Evolutionary conservation across 345 rosid genomes (phyloP), one percentile per base, ranked within the genome.

Genomic region (Eucalyptus lansdowneana): DNA sequence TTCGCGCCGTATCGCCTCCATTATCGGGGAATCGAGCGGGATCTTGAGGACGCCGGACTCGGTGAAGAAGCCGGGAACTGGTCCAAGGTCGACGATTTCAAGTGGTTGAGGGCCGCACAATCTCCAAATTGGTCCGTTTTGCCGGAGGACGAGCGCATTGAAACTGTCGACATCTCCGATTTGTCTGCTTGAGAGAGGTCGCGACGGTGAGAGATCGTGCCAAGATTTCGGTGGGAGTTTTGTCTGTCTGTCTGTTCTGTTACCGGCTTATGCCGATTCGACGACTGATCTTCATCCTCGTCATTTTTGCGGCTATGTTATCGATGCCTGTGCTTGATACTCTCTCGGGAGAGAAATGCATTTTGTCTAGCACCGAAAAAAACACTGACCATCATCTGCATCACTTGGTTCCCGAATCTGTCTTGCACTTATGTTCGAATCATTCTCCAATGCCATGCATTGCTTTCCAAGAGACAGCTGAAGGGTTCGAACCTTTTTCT

Each of bases 1-100:
- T 97, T 97, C 50, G 96, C 94, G 14, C 99, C 99, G 4, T 95
- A 94, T 87, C 96, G 96, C 94, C 92, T 97, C 93, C 90, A 91
- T 49, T 97, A 97, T 60, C 88, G 92, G 54, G 99, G 97, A 90
- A 93, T 97, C n/a, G 96, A 93, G 50, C 93, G 93, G 58, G 97
- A 97, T 85, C 89, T 97, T 92, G 91, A 88, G 91, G 92, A 50
- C 24, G 97, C 98, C 0, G 95, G 93, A 25, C 90, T 97, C 90
- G 94, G 86, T 27, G 95, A 94, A 90, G 99, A 97, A 93, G 94
- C 92, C 0, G 93, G 90, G 69, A 95, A 93, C 87, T 96, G 99
- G 99, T 90, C 89, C 81, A 94, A 93, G 92, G 98, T 96, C 25
- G 99, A 97, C 94, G 99, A 97, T 92, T 97, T 97, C 90, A 92